Base-by-base conservation (phyloP, 257 asterid genomes). In the Hygrophila difformis region DNA sequence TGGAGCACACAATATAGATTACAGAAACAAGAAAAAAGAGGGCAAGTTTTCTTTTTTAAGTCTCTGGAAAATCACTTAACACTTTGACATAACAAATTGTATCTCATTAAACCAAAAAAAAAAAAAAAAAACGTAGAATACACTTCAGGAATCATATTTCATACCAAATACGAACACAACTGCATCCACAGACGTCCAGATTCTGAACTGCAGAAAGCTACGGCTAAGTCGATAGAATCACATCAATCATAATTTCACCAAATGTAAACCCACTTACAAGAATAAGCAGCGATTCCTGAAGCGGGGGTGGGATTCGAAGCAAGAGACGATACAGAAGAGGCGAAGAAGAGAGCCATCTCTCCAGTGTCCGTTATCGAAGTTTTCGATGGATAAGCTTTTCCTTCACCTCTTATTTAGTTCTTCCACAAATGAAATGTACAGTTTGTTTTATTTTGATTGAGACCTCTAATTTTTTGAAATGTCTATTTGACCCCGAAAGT, bases 261-360 rank as follows among this genome's bases (percentile, higher is more conserved):
- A 12, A 19, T 13, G 26, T 4, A 1, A 44, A 3, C 12, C 20
- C 22, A 61, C 71, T 71, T 62, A 66, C 74, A 24, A 13, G 70
- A 49, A 20, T 35, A 40, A 16, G 62, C 42, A 47, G 67, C 22
- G 22, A 47, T 7, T 33, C 57, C 40, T 8, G 65, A 40, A 18
- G 62, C 23, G 14, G 61, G 45, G 21, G 62, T 50, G 18, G 78
- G 46, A 50, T 55, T 31, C 3, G 65, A 39, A 24, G 63, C 51
- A 0, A 60, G 57, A 22, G 53, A 35, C 16, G 59, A 47, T 68
- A 62, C 39, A 8, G 78, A 47, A 45, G 50, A 39, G 10, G 70
- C 36, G 62, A 66, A 48, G 65, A 62, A 68, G 44, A 62, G 68
- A 54, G 78, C 74, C 78, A 71, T 71, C 19, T 56, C 65, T 35